Evolutionary conservation across 345 rosid genomes (phyloP).

Genomic region (Gossypium australe): DNA sequence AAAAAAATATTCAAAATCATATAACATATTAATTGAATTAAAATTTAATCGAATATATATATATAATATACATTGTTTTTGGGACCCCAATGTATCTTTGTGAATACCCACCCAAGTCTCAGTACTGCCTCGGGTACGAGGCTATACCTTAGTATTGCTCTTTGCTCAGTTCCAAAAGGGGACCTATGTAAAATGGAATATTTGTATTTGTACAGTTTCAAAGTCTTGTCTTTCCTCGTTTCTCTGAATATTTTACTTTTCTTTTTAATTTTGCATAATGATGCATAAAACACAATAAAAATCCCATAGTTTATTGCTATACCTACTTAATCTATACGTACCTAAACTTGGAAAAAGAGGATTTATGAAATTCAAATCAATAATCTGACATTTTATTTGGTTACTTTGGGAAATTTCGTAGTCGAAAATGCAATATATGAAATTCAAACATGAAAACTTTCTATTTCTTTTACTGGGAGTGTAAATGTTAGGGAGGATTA

Average conservation of each 20-base stretch:
- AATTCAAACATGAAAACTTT: too few relatives aligned
- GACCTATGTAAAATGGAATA: neutral
- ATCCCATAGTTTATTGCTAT: neutral
- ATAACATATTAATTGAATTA: too few relatives aligned
- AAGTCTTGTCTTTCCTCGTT: neutral
- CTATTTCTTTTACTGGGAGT: neutral
- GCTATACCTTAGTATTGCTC: neutral
- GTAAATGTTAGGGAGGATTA: neutral
- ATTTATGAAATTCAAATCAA: neutral
- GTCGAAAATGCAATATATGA: too few relatives aligned
- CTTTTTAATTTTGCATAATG: neutral
- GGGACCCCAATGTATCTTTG: too few relatives aligned
- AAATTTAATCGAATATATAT: too few relatives aligned
- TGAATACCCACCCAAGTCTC: neutral
- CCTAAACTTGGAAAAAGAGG: too few relatives aligned
- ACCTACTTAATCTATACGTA: too few relatives aligned
- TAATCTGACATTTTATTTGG: neutral
- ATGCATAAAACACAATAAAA: neutral
- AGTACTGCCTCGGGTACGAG: neutral
- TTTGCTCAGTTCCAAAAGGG: neutral
- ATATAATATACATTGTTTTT: too few relatives aligned
- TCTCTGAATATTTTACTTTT: neutral
- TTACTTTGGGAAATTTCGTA: neutral
- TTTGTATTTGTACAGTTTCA: neutral
- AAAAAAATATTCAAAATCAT: too few relatives aligned